phyloP scores from a whole-genome alignment of 306 rosid genomes.

The Oxytropis ochrocephala region DNA sequence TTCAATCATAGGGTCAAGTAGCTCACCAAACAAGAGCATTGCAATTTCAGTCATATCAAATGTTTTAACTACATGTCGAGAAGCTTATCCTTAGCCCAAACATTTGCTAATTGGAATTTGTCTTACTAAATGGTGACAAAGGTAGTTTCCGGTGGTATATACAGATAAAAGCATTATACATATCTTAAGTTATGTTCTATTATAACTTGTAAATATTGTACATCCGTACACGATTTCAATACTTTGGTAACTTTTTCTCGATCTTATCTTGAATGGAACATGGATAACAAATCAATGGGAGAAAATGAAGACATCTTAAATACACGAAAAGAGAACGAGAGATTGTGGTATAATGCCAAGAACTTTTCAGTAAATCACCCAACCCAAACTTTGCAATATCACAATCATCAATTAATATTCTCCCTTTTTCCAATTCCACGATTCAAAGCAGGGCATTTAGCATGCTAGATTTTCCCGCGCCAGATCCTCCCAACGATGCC shows the following conservation, averaged over 20 bases:
- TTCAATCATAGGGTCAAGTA: too few species aligned
- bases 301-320: too few species aligned
- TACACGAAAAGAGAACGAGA: too few species aligned
- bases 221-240: background rate
- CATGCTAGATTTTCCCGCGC: slow-evolving; percentile 96
- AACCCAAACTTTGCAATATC: slow-evolving; percentile 76
- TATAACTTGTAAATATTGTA: background rate
- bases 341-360: too few species aligned
- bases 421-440: slow-evolving; percentile 70
- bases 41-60: too few species aligned
- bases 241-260: too few species aligned
- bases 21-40: too few species aligned
- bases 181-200: background rate
- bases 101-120: too few species aligned
- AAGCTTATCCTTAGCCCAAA: too few species aligned
- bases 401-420: slow-evolving; percentile 66
- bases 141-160: background rate
- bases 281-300: too few species aligned
- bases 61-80: too few species aligned
- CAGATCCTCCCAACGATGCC: slow-evolving; percentile 96
- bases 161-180: background rate
- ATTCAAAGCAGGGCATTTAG: slow-evolving; percentile 75
- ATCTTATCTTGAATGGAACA: too few species aligned
- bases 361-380: slow-evolving; percentile 70
- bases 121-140: background rate